phyloP scores from a whole-genome alignment of 495 filamentous ascomycete species.

The Terfezia claveryi region DNA sequence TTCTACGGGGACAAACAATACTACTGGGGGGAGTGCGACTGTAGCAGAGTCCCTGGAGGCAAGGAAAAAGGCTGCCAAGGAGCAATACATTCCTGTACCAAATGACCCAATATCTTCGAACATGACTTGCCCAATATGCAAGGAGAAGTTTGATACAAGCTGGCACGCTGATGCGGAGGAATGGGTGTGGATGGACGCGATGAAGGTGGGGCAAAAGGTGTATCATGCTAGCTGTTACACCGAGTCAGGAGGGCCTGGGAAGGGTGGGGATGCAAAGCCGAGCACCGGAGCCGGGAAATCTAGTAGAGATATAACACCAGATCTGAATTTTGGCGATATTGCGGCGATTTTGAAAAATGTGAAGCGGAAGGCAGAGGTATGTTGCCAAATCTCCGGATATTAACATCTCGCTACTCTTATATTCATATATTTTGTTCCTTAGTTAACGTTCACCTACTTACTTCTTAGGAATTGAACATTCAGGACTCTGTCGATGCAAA shows the following conservation, averaged over 20 bases:
- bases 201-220: constrained; percentile 47
- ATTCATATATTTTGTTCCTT: no score
- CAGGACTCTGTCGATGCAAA: no score
- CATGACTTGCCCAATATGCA: constrained; percentile 72
- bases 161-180: constrained; percentile 87
- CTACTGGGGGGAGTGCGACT: constrained; percentile 15
- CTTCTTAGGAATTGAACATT: no score
- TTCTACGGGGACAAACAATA: neutral
- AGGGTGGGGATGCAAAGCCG: neutral
- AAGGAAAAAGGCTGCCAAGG: constrained; percentile 33
- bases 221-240: constrained; percentile 66
- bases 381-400: constrained; percentile 8
- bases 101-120: constrained; percentile 48
- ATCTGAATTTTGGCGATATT: constrained; percentile 30
- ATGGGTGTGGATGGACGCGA: constrained; percentile 89
- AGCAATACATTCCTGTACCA: constrained; percentile 62
- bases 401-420: no score
- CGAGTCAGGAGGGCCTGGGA: neutral
- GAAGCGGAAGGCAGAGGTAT: constrained; percentile 56
- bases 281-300: constrained; percentile 10
- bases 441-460: no score
- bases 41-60: constrained; percentile 22
- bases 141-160: constrained; percentile 71
- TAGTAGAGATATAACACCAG: constrained; percentile 24
- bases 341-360: constrained; percentile 38